Percentiles rank a stretch among this genome's conserved stretches.
Evolutionary conservation across 352 stramenopile species (phyloP).

Genomic region (Thalassiosira livingstoniorum): DNA sequence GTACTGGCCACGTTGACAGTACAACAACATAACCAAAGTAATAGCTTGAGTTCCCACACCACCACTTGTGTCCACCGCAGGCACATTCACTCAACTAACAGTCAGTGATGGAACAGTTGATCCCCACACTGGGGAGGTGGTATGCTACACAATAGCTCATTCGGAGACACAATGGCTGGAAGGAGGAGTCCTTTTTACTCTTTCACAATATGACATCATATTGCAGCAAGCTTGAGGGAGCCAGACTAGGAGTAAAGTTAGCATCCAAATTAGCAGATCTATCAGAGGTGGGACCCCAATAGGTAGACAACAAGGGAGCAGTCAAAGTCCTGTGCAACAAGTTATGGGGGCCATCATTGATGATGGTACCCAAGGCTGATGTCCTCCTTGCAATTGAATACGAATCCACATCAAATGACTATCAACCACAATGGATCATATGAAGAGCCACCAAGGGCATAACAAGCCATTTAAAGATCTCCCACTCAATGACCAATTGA

Average conservation of each 20-base stretch:
- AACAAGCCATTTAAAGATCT: not conserved
- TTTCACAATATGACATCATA: conserved; percentile 1
- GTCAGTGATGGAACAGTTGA: not conserved
- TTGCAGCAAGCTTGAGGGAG: not conserved
- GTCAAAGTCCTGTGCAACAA: not conserved
- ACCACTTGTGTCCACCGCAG: no score
- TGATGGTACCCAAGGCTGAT: not conserved
- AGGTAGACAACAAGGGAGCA: not conserved
- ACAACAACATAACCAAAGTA: no score
- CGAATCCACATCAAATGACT: no score
- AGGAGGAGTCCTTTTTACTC: not conserved
- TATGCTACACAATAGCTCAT: not conserved
- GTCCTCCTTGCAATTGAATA: not conserved
- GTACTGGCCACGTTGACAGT: no score
- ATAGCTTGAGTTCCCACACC: no score
- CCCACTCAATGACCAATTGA: not conserved
- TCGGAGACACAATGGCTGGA: not conserved
- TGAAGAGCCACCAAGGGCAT: not conserved
- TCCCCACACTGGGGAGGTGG: not conserved
- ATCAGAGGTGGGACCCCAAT: not conserved
- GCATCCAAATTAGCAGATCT: no score
- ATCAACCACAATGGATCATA: not conserved
- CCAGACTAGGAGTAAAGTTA: not conserved
- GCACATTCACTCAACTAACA: not conserved
- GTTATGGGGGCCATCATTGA: not conserved